phyloP scores from a whole-genome alignment of 164 flowering plant species.

The Chloranthus sessilifolius region DNA sequence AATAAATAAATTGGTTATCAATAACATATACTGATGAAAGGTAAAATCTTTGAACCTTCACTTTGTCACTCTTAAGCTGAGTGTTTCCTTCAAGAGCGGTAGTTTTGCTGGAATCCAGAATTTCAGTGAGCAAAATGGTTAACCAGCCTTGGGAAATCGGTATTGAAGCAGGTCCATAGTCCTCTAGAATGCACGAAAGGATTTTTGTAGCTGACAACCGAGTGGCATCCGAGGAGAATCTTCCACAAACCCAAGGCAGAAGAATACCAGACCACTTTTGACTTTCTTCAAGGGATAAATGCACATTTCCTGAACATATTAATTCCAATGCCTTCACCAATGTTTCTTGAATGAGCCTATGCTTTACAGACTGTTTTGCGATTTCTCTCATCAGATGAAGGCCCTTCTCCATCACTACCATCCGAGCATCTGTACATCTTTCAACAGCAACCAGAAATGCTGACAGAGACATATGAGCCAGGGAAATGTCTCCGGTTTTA shows the following conservation, averaged over 20 bases:
- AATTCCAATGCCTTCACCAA: conserved; percentile 78
- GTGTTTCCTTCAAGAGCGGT: conserved; percentile 37
- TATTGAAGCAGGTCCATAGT: conserved; percentile 70
- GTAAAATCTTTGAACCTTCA: conserved; percentile 43
- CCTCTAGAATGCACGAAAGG: conserved; percentile 78
- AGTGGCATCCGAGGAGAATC: conserved; percentile 44
- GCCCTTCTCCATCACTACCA: conserved; percentile 70
- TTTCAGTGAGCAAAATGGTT: conserved; percentile 56
- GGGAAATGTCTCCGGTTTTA: conserved; percentile 65
- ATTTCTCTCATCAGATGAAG: conserved; percentile 74
- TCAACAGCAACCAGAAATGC: conserved; percentile 84
- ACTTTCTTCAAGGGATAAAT: conserved; percentile 85
- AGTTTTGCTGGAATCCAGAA: conserved; percentile 42
- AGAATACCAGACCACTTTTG: conserved; percentile 83
- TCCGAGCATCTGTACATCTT: conserved; percentile 54
- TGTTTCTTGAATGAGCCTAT: conserved; percentile 62
- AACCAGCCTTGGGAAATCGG: conserved; percentile 98
- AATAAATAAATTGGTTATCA: background rate
- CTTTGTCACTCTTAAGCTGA: conserved; percentile 53
- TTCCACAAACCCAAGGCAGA: conserved; percentile 75
- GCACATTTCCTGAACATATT: conserved; percentile 49
- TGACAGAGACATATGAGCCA: conserved; percentile 76
- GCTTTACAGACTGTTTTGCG: conserved; percentile 51
- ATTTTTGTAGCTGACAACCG: conserved; percentile 64
- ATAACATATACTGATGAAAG: background rate